These are phyloP conservation scores for Catunica adiposa DNA, from an alignment of 2,329 filamentous ascomycete species.

Conservation along the genomic window DNA sequence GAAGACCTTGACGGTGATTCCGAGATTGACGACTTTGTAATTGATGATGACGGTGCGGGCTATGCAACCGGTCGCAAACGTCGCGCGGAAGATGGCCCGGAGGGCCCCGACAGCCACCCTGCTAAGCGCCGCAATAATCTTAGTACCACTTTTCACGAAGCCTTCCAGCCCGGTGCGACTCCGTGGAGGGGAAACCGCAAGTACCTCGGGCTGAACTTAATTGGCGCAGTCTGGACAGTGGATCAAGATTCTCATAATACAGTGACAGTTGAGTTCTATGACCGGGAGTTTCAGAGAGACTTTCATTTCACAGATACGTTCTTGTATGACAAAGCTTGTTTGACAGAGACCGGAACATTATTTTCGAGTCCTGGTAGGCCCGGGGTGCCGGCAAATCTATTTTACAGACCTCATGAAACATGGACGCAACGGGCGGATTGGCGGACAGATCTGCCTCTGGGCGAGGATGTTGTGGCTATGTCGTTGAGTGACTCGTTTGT, in stretches of 20 bases:
- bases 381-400: slow-evolving; percentile 59
- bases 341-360: slow-evolving; percentile 68
- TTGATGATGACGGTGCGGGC: slow-evolving; percentile 88
- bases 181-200: slow-evolving; percentile 90
- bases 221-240: slow-evolving; percentile 92
- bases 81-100: slow-evolving; percentile 36
- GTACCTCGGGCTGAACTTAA: slow-evolving; percentile 83
- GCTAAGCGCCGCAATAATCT: slow-evolving; percentile 32
- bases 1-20: slow-evolving; percentile 45
- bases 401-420: slow-evolving; percentile 91
- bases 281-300: slow-evolving; percentile 77
- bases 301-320: slow-evolving; percentile 97
- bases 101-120: slow-evolving; percentile 21
- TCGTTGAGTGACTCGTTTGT: slow-evolving; percentile 83
- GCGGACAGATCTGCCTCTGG: slow-evolving; percentile 70
- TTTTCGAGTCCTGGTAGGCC: slow-evolving; percentile 57
- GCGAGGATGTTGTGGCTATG: slow-evolving; percentile 77
- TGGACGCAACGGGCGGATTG: slow-evolving; percentile 88
- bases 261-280: slow-evolving; percentile 93
- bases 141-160: slow-evolving; percentile 55
- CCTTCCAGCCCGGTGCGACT: slow-evolving; percentile 83
- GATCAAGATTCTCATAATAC: slow-evolving; percentile 89
- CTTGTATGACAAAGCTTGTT: slow-evolving; percentile 86
- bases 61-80: slow-evolving; percentile 47
- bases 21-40: slow-evolving; percentile 65